phyloP scores from a whole-genome alignment of 2,329 filamentous ascomycete genomes.

The Fusarium mundagurra region DNA sequence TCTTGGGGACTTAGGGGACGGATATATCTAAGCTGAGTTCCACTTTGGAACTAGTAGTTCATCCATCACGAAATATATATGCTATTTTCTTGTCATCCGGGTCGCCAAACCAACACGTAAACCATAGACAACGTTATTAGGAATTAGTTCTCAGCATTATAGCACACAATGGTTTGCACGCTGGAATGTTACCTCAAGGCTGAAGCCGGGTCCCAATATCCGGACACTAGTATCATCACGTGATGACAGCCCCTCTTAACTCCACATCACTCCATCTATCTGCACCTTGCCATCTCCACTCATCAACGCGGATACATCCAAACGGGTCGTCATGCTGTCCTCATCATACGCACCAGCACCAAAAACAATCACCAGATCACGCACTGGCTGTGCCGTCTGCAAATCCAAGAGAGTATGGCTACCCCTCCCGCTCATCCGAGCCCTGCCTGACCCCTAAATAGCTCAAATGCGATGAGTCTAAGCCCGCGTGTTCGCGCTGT shows the following conservation, averaged over 20 bases:
- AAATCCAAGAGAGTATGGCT: slow-evolving; percentile 36
- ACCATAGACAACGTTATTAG: background rate
- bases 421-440: background rate
- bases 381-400: slow-evolving; percentile 36
- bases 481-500: slow-evolving; percentile 33
- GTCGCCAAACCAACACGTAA: background rate
- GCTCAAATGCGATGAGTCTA: slow-evolving; percentile 38
- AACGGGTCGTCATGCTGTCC: slow-evolving; percentile 18
- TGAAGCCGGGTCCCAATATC: background rate
- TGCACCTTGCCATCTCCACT: slow-evolving; percentile 30
- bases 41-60: background rate
- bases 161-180: background rate
- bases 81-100: background rate
- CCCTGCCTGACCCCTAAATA: slow-evolving; percentile 9
- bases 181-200: background rate
- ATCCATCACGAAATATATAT: background rate
- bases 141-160: background rate
- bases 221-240: background rate
- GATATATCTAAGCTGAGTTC: background rate
- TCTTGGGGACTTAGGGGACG: background rate
- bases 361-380: slow-evolving; percentile 37
- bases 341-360: slow-evolving; percentile 21
- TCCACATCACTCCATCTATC: slow-evolving; percentile 12
- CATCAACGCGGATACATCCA: slow-evolving; percentile 21
- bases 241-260: slow-evolving; percentile 1